A percentile compares a stretch with the other conserved stretches of the same genome.
These are phyloP conservation scores for Hortaea werneckii DNA, from an alignment of 2,329 filamentous ascomycete genomes.

Conservation along the genomic window DNA sequence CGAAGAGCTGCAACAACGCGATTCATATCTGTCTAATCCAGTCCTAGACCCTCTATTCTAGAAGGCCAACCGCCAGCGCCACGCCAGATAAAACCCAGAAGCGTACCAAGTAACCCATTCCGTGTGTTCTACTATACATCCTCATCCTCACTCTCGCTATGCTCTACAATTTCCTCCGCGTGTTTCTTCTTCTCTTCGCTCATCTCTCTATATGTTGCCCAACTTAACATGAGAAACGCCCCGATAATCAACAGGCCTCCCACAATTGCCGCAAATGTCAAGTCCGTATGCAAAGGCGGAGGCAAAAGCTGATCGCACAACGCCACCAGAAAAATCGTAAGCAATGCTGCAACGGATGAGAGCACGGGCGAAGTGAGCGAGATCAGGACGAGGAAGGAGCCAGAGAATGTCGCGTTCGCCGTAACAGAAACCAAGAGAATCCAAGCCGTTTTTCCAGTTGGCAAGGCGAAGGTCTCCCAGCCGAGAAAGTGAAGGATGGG, in stretches of 20 bases:
- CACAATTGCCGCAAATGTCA: slow-evolving; percentile 63
- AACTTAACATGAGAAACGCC: slow-evolving; percentile 79
- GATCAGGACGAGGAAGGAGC: slow-evolving; percentile 86
- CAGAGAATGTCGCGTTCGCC: slow-evolving; percentile 85
- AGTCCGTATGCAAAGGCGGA: slow-evolving; percentile 53
- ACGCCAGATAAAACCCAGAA: too few relatives aligned
- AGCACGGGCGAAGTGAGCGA: slow-evolving; percentile 86
- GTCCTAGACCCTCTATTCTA: too few relatives aligned
- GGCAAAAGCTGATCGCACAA: slow-evolving; percentile 82
- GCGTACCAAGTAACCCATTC: too few relatives aligned
- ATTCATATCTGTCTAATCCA: too few relatives aligned
- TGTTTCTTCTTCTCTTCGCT: slow-evolving; percentile 64
- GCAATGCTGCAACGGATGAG: slow-evolving; percentile 71
- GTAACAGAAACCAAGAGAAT: slow-evolving; percentile 72
- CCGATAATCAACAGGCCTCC: slow-evolving; percentile 82
- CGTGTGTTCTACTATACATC: not conserved
- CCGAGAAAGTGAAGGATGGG: slow-evolving; percentile 71
- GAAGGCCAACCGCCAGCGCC: too few relatives aligned
- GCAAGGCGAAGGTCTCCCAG: slow-evolving; percentile 73
- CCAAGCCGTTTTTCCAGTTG: slow-evolving; percentile 65
- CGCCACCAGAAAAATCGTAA: slow-evolving; percentile 95
- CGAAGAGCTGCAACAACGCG: too few relatives aligned
- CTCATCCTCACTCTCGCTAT: slow-evolving; percentile 8
- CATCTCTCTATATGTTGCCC: slow-evolving; percentile 91
- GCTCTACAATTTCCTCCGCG: slow-evolving; percentile 29